These are phyloP conservation scores for Diospyros lotus DNA, from an alignment of 148 eudicot species.

Conservation along the genomic window DNA sequence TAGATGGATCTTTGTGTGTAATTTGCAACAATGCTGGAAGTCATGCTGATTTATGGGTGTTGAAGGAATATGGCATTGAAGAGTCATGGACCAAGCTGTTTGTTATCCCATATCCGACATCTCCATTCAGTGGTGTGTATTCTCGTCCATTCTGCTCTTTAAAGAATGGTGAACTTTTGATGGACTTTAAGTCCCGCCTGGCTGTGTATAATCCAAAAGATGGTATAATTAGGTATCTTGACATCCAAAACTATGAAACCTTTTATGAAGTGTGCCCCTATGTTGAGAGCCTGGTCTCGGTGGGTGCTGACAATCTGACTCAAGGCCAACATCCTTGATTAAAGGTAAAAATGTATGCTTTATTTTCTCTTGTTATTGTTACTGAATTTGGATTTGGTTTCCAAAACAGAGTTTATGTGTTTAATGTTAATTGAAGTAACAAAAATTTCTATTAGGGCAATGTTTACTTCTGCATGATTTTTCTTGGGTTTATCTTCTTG, in stretches of 20 bases:
- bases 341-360: neutral
- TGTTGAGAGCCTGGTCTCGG: slow-evolving; percentile 12
- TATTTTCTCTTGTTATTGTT: neutral
- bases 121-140: neutral
- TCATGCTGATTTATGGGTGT: slow-evolving; percentile 28
- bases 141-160: neutral
- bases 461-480: too few species aligned
- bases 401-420: too few species aligned
- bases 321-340: neutral
- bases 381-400: neutral
- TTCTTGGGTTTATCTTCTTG: too few species aligned
- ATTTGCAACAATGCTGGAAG: neutral
- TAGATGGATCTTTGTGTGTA: slow-evolving; percentile 14
- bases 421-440: too few species aligned
- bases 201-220: neutral
- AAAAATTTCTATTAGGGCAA: neutral
- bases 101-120: neutral
- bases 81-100: slow-evolving; percentile 26
- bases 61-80: slow-evolving; percentile 26
- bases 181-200: neutral
- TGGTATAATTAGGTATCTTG: neutral
- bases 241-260: too few species aligned
- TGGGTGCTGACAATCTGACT: neutral
- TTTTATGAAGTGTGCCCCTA: neutral
- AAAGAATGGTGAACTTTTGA: slow-evolving; percentile 8